Evolutionary conservation across 306 rosid genomes (phyloP).

Genomic region (Vicia faba): DNA sequence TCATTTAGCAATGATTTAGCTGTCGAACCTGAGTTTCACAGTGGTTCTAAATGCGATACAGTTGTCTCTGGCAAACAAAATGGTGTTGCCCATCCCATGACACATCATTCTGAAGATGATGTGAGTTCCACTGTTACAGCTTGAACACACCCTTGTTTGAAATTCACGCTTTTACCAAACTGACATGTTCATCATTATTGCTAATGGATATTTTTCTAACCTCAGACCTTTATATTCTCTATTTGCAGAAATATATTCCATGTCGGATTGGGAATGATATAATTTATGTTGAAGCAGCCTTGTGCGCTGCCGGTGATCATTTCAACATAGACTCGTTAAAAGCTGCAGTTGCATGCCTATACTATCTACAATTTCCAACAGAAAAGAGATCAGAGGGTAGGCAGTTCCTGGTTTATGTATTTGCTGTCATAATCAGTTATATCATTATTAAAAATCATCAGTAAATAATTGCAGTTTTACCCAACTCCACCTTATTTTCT

Average conservation of each 20-base stretch:
- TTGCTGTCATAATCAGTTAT: constrained; percentile 19
- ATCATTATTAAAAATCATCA: constrained; percentile 23
- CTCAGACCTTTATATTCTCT: constrained; percentile 30
- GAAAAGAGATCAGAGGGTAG: constrained; percentile 88
- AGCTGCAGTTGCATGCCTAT: constrained; percentile 79
- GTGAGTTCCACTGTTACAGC: constrained; percentile 59
- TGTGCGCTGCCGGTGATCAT: constrained; percentile 47
- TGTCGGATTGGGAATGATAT: constrained; percentile 65
- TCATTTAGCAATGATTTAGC: constrained; percentile 52
- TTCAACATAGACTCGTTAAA: constrained; percentile 63
- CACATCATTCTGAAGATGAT: constrained; percentile 46
- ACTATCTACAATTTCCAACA: constrained; percentile 68
- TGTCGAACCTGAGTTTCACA: constrained; percentile 49
- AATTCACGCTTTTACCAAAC: constrained; percentile 17
- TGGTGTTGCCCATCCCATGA: constrained; percentile 36
- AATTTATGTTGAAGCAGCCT: constrained; percentile 48
- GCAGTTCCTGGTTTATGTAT: constrained; percentile 30
- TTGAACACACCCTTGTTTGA: constrained; percentile 30
- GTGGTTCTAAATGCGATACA: constrained; percentile 61
- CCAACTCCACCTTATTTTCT: constrained; percentile 25
- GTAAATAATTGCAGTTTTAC: constrained; percentile 23
- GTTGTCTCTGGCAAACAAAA: constrained; percentile 51
- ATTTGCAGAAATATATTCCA: constrained; percentile 55
- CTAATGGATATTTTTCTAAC: constrained; percentile 44
- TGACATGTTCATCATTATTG: constrained; percentile 29